Base-by-base conservation (phyloP, 495 filamentous ascomycete species). In the Neurospora sp. region DNA sequence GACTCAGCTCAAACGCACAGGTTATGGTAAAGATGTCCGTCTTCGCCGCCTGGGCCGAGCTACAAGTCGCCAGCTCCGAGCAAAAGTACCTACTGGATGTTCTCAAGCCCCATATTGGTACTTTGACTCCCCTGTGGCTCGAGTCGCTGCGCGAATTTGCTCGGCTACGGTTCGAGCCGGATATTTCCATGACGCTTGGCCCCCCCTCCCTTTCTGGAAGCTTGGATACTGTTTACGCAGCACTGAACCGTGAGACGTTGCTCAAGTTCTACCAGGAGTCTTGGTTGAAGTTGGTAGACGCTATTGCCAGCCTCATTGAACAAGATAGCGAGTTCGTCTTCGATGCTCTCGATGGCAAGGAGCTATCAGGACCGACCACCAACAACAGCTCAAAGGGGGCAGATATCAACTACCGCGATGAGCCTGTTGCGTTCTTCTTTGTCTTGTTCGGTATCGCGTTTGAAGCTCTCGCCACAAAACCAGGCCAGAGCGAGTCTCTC, bases 371-470 rank as follows among this genome's bases (percentile, higher is more conserved):
- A 2, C 78, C 85, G 5, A 79, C 84, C 39, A 76, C 82, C 3
- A 87, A 90, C 78, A 89, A 84, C 5, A 79, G 81, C 14, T 80
- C 83, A 4, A 87, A 85, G 71, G 85, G 83, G 3, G 87, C 89
- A 16, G 92, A 93, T 76, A 98, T 99, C 81, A 97, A 98, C 78
- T 98, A 98, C 78, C 93, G 96, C 23, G 95, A 98, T 78, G 96
- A 99, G 79, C 96, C 96, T 0, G 94, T 98, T 18, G 96, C 96
- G 1, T 99, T 99, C 86, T 99, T 99, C 83, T 99, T 99, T 77
- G 94, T 99, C 11, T 87, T 99, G 1, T 99, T 98, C 77, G 96
- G 96, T 35, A 91, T 99, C 72, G 94, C 94, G 0, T 97, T 98
- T 75, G 96, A 99, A 81, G 94, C 96, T 37, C 87, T 99, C 54